These are phyloP conservation scores for Asclepias syriaca DNA, from an alignment of 257 asterid genomes.

Conservation along the genomic window DNA sequence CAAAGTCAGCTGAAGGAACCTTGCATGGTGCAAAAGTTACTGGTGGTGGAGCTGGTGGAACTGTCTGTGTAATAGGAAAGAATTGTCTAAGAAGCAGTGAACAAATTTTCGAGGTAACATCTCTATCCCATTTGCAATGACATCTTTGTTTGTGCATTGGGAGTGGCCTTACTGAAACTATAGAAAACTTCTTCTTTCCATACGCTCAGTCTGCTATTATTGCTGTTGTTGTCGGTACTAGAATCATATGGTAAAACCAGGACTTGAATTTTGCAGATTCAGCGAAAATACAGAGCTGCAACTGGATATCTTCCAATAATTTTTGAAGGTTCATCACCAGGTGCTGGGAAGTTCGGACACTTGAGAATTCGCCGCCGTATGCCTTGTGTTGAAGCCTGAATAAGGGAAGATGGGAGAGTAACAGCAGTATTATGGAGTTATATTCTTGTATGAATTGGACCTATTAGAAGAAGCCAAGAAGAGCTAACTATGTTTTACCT, in stretches of 20 bases:
- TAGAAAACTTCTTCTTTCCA: not conserved
- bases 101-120: constrained; percentile 66
- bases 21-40: constrained; percentile 90
- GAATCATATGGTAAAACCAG: not conserved
- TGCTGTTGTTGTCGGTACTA: not conserved
- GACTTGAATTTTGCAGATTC: constrained; percentile 53
- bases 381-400: constrained; percentile 14
- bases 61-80: constrained; percentile 73
- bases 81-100: constrained; percentile 72
- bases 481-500: not conserved
- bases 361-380: constrained; percentile 61
- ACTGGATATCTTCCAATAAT: constrained; percentile 72
- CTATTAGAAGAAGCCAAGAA: not conserved
- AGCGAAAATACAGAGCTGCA: constrained; percentile 66
- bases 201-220: too few species aligned
- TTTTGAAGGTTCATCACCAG: constrained; percentile 95
- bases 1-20: constrained; percentile 67
- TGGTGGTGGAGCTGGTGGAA: constrained; percentile 98
- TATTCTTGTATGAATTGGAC: too few species aligned
- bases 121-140: not conserved
- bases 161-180: too few species aligned
- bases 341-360: constrained; percentile 91
- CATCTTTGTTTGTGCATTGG: not conserved
- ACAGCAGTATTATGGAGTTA: not conserved
- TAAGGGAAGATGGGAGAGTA: not conserved